Percentiles rank a stretch among this genome's conserved stretches.
Conservation (phyloP, 2,329 filamentous ascomycete genomes). For the Scedosporium dehoogii region DNA sequence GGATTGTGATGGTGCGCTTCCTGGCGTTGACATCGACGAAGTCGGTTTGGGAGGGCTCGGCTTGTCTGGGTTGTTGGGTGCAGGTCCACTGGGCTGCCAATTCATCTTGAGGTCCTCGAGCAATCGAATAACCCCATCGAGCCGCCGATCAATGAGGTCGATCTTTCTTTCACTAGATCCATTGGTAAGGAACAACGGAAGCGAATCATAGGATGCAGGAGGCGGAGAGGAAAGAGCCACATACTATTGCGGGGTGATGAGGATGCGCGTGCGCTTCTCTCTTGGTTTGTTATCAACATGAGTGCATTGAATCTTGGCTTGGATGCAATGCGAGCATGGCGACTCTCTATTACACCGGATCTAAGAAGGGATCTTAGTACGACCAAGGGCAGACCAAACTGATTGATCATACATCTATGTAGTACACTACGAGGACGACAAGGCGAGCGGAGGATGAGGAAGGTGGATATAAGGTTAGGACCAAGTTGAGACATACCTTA, state of each 20-base stretch:
- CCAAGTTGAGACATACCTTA: slow-evolving; percentile 16
- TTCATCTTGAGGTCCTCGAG: slow-evolving; percentile 22
- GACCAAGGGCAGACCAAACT: not conserved
- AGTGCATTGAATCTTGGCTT: slow-evolving; percentile 26
- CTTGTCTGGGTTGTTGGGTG: not conserved
- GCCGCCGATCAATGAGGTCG: slow-evolving; percentile 25
- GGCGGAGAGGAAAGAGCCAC: slow-evolving; percentile 8
- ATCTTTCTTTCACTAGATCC: slow-evolving; percentile 25
- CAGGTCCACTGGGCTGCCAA: slow-evolving; percentile 10
- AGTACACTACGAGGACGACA: not conserved
- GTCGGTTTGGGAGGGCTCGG: not conserved
- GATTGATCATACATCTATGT: not conserved
- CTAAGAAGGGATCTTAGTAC: slow-evolving; percentile 10
- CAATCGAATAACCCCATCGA: slow-evolving; percentile 22
- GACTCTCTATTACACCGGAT: slow-evolving; percentile 27
- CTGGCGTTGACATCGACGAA: slow-evolving; percentile 8
- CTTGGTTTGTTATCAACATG: slow-evolving; percentile 21
- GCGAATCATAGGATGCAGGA: not conserved
- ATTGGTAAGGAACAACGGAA: not conserved
- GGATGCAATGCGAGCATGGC: slow-evolving; percentile 25
- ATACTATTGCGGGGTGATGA: slow-evolving; percentile 27
- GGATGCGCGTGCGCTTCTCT: slow-evolving; percentile 25
- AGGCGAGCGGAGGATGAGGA: not conserved
- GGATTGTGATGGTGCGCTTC: slow-evolving; percentile 11
- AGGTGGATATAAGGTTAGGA: too few relatives aligned